These are phyloP conservation scores for Solanum clarkiae DNA, from an alignment of 257 asterid species.

Conservation along the genomic window DNA sequence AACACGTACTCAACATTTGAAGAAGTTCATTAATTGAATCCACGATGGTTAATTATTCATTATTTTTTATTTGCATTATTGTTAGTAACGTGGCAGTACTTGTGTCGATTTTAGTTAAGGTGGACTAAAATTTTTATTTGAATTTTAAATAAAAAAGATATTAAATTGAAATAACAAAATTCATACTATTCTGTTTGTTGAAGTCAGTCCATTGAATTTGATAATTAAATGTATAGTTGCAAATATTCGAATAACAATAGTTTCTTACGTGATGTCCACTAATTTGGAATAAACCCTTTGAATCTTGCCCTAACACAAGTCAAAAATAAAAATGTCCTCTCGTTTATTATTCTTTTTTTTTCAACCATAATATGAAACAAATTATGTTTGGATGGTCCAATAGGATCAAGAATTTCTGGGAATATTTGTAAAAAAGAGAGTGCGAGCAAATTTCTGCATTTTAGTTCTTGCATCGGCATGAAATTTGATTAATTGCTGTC, in stretches of 20 bases:
- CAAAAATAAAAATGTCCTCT: not conserved
- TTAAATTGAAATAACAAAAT: not conserved
- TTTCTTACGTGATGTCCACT: not conserved
- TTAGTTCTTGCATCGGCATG: not conserved
- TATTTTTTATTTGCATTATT: not conserved
- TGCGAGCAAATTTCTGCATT: not conserved
- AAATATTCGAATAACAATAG: not conserved
- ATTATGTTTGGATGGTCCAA: not conserved
- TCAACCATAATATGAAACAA: not conserved
- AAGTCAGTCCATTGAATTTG: not conserved
- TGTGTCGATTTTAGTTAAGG: not conserved
- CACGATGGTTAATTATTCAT: not conserved
- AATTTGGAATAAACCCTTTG: not conserved
- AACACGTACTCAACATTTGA: not conserved
- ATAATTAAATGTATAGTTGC: not conserved
- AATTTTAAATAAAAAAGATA: not conserved
- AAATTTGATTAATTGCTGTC: not conserved
- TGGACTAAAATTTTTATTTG: not conserved
- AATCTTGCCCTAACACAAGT: not conserved
- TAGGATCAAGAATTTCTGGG: not conserved
- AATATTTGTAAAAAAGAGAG: not conserved
- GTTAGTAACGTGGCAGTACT: not conserved
- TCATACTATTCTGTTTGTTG: not conserved
- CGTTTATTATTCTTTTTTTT: not conserved
- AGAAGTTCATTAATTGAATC: not conserved